A percentile compares a stretch with the other conserved stretches of the same genome.
These are phyloP conservation scores for Coprinellus aureogranulatus DNA, from an alignment of 768 basidiomycete genomes.

Conservation along the genomic window DNA sequence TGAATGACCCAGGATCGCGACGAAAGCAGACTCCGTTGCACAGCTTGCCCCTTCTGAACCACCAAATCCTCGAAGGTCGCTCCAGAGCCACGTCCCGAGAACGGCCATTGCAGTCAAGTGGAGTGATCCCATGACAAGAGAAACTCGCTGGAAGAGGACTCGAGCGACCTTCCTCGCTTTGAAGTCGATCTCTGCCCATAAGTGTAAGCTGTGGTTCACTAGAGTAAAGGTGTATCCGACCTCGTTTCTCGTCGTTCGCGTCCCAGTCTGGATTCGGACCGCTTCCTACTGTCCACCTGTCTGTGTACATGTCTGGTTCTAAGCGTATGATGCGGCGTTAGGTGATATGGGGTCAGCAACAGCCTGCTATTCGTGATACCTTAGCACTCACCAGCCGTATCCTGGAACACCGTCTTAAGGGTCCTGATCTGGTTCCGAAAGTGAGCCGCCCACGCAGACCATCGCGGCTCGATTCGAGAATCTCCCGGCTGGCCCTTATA, in stretches of 20 bases:
- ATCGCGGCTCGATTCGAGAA: neutral
- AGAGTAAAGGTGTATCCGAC: too few species aligned
- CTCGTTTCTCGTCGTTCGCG: too few species aligned
- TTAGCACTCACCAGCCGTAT: too few species aligned
- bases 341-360: too few species aligned
- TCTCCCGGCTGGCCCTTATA: neutral
- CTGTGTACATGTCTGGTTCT: too few species aligned
- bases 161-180: neutral
- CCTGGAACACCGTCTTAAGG: neutral
- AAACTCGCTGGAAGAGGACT: neutral
- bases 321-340: too few species aligned
- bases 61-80: neutral
- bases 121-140: neutral
- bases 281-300: too few species aligned
- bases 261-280: too few species aligned
- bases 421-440: neutral
- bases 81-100: slow-evolving; percentile 12
- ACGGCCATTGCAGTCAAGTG: slow-evolving; percentile 9
- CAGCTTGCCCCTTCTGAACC: neutral
- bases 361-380: too few species aligned
- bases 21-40: neutral
- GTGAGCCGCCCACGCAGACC: neutral
- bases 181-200: too few species aligned
- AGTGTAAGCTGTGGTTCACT: too few species aligned
- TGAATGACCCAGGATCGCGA: neutral